Base-by-base conservation (phyloP, 208 protist genomes). In the Lotmaria passim region DNA sequence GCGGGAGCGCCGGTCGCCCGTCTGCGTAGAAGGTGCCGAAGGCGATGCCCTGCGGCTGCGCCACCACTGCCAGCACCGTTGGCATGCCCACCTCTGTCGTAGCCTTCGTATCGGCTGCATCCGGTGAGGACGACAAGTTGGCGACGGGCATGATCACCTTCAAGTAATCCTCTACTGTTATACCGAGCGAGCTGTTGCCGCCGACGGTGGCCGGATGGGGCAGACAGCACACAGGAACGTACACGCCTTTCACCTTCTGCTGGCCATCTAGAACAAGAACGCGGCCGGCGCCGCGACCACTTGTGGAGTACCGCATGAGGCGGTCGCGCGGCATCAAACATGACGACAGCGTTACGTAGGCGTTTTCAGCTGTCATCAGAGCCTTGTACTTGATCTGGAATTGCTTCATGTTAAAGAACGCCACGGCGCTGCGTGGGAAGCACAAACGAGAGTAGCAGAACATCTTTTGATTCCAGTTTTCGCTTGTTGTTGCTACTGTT, bases 191-290 rank as follows among this genome's bases (percentile, higher is more conserved):
- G 38, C 56, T 76, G 63, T 78, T 69, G 39, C 62, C 76, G 46
- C 61, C 79, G 21, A 89, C 33, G 39, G 63, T 60, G 19, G 64
- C 38, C 2, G 91, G 91, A 68, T 94, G 89, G 8, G 91, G 88
- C 39, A 91, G 57, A 48, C 88, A 94, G 51, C 91, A 73, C 47
- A 92, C 31, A 2, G 88, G 91, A 38, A 75, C 60, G 71, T 92
- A 94, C 4, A 96, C 85, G 7, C 84, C 91, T 43, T 92, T 91
- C 69, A 96, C 91, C 24, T 81, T 71, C 60, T 96, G 86, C 6
- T 82, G 61, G n/a, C 69, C 24, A 62, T 96, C 87, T n/a, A 96
- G 63, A n/a, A 96, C 78, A 12, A 96, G 82, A 39, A 96, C 80
- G 15, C 91, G 86, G 11, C 75, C 75, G 15, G 86, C 75, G 41